Evolutionary conservation across 2,329 filamentous ascomycete species (phyloP), one percentile per base, ranked within the genome.

Genomic region (Pseudocercospora musae): DNA sequence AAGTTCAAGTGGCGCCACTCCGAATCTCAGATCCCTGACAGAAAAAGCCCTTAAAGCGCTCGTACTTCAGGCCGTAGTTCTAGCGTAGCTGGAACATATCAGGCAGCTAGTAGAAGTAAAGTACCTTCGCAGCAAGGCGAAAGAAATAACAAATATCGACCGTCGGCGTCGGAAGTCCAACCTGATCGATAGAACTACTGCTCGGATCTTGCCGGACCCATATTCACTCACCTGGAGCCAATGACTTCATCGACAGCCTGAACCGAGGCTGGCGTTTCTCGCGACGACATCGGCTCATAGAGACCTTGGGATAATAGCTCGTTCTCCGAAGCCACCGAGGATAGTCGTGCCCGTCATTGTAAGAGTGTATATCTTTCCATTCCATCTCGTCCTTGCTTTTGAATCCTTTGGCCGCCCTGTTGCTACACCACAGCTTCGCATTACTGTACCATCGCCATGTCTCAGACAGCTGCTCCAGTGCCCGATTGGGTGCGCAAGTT

Each of bases 401-500:
- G 58, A 53, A n/a, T 27, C 23, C 15, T 53, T 21, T 40, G 13
- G 18, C 53, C n/a, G 23, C 23, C 29, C 10, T 18, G 7, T 58
- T 53, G 33, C 37, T 33, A 23, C n/a, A 27, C 44, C 33, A 23
- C 46, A 21, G 42, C 18, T 33, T 42, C 44, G 18, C 21, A 18
- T 21, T 21, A 57, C n/a, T n/a, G n/a, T n/a, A n/a, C 50, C 56
- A 40, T 29, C 37, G 65, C 40, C 59, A 68, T 68, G 66, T 21
- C 52, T 40, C 52, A 54, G 29, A 54, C 52, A 6, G 76, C 70
- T 73, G 49, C 74, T 73, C 57, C 59, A 58, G 76, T 81, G 68
- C 85, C 85, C 42, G 79, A 83, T 75, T 90, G 87, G 87, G 87
- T 90, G 69, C 85, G 87, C 75, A 81, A 84, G 68, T 79, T 90